These are phyloP conservation scores for Pugionium dolabratum DNA, from an alignment of 345 rosid species.

Conservation along the genomic window DNA sequence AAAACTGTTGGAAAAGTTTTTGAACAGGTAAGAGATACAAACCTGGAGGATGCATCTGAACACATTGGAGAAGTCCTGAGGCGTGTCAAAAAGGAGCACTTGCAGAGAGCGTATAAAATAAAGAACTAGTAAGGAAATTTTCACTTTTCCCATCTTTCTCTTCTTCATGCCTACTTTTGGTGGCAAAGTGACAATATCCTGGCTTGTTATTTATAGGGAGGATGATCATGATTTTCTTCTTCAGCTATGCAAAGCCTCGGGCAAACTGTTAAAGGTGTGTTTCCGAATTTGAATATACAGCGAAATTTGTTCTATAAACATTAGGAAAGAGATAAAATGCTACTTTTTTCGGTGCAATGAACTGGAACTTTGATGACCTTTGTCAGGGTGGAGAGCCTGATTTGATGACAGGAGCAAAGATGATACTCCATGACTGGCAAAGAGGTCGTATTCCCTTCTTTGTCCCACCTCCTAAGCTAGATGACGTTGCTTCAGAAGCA, in stretches of 20 bases:
- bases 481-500: slow-evolving; percentile 28
- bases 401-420: slow-evolving; percentile 77
- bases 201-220: slow-evolving; percentile 49
- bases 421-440: slow-evolving; percentile 98
- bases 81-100: slow-evolving; percentile 87
- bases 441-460: slow-evolving; percentile 90
- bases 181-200: neutral
- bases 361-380: neutral
- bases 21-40: slow-evolving; percentile 67
- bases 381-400: slow-evolving; percentile 93
- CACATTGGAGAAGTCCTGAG: slow-evolving; percentile 87
- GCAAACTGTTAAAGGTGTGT: slow-evolving; percentile 81
- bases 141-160: neutral
- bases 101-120: slow-evolving; percentile 87
- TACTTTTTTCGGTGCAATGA: neutral
- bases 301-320: neutral
- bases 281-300: neutral
- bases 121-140: slow-evolving; percentile 57
- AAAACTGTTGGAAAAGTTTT: neutral
- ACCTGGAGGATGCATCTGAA: slow-evolving; percentile 83
- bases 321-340: neutral
- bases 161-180: neutral
- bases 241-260: slow-evolving; percentile 77
- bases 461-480: slow-evolving; percentile 71
- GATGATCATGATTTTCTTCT: slow-evolving; percentile 81